Percentiles rank a stretch among this genome's conserved stretches.
Evolutionary conservation across 257 asterid species (phyloP).

Genomic region (Thymus mandschuricus): DNA sequence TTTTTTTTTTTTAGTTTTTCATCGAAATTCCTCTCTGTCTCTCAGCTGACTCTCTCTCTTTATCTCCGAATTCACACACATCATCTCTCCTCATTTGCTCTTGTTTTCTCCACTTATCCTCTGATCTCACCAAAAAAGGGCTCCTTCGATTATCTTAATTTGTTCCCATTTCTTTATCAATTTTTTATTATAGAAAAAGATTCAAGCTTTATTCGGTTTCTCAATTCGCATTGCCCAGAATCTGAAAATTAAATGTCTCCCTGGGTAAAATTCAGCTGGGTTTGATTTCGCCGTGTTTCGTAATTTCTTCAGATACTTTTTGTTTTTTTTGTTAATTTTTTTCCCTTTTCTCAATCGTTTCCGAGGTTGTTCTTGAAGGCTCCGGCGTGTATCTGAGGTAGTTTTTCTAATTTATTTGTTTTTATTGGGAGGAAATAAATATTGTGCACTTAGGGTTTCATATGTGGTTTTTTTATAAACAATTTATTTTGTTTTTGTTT

Average conservation of each 20-base stretch:
- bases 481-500: too few species aligned
- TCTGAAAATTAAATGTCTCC: background rate
- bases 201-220: conserved; percentile 17
- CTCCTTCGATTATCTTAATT: conserved; percentile 30
- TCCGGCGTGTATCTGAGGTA: background rate
- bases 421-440: background rate
- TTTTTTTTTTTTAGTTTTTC: conserved; percentile 1
- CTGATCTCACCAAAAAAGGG: conserved; percentile 27
- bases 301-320: background rate
- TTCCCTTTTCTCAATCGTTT: background rate
- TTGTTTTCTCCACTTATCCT: conserved; percentile 25
- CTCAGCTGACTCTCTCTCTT: conserved; percentile 22
- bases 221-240: conserved; percentile 18
- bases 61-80: background rate
- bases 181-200: background rate
- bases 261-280: conserved; percentile 24
- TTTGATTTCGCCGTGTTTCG: conserved; percentile 5
- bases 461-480: too few species aligned
- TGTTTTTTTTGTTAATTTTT: conserved; percentile 4
- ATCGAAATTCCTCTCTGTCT: background rate
- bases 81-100: too few species aligned
- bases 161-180: background rate
- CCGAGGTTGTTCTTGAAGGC: background rate
- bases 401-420: background rate
- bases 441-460: background rate